Conservation (phyloP, 192 early-diverging fungal species). For the Gigaspora rosea region DNA sequence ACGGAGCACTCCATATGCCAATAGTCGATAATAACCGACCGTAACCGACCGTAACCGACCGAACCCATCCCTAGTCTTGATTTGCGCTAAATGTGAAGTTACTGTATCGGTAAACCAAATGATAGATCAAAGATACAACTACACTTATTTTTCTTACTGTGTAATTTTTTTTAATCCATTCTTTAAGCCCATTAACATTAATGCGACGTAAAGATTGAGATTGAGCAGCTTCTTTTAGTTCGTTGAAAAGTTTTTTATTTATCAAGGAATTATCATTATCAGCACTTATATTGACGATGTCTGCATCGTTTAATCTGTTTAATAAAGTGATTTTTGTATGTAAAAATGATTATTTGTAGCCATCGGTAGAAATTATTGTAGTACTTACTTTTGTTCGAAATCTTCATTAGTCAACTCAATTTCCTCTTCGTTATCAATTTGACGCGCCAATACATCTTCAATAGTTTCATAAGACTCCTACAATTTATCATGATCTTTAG, state of each 20-base stretch:
- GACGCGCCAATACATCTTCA: not conserved
- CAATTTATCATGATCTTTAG: not conserved
- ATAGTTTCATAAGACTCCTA: not conserved
- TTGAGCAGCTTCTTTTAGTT: not conserved
- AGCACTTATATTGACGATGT: not conserved
- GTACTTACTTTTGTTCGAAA: not conserved
- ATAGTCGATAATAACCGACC: too few relatives aligned
- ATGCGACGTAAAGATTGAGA: not conserved
- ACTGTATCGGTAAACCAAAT: constrained; percentile 5
- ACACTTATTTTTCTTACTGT: not conserved
- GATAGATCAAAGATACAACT: constrained; percentile 12
- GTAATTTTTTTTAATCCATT: constrained; percentile 3
- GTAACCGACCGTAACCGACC: too few relatives aligned
- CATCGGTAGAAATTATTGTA: constrained; percentile 10
- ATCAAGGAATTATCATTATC: constrained; percentile 5
- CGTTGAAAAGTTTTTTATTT: constrained; percentile 10
- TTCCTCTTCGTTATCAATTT: constrained; percentile 3
- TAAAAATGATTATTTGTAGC: constrained; percentile 13
- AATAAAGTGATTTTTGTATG: not conserved
- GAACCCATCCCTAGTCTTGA: too few relatives aligned
- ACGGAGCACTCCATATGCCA: too few relatives aligned
- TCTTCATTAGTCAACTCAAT: not conserved
- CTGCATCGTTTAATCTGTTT: constrained; percentile 3
- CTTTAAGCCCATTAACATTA: constrained; percentile 6
- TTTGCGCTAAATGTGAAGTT: constrained; percentile 5